These are phyloP conservation scores for Hymenoscyphus linearis DNA, from an alignment of 2,329 filamentous ascomycete species.

Conservation along the genomic window DNA sequence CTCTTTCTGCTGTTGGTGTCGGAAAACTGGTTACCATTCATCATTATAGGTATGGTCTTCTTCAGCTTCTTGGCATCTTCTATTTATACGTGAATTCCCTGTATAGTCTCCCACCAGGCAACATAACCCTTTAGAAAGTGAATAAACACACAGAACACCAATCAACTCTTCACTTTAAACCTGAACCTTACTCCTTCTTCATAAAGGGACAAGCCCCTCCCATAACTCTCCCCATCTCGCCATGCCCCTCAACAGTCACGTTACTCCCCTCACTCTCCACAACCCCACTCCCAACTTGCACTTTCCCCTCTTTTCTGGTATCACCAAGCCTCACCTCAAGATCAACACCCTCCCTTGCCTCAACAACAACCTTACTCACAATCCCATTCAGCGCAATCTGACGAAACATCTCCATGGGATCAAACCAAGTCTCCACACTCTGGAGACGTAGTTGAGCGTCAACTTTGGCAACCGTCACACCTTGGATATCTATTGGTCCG, in stretches of 20 bases:
- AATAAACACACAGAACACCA: too few species aligned
- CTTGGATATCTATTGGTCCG: slow-evolving; percentile 56
- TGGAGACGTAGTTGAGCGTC: slow-evolving; percentile 55
- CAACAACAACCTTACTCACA: slow-evolving; percentile 2
- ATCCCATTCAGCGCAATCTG: slow-evolving; percentile 46
- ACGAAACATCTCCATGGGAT: slow-evolving; percentile 61
- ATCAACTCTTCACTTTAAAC: too few species aligned
- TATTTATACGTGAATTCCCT: too few species aligned
- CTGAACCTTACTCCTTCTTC: slow-evolving; percentile 15
- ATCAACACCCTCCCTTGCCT: background rate
- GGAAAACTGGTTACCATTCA: too few species aligned
- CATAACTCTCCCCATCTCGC: slow-evolving; percentile 12
- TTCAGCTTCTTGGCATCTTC: too few species aligned
- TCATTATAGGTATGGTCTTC: too few species aligned
- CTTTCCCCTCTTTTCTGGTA: slow-evolving; percentile 8
- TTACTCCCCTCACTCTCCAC: slow-evolving; percentile 5
- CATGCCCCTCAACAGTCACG: slow-evolving; percentile 5
- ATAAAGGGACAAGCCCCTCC: slow-evolving; percentile 13
- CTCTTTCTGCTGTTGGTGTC: too few species aligned
- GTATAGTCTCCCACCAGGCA: too few species aligned
- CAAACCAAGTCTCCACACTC: slow-evolving; percentile 59
- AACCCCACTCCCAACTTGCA: slow-evolving; percentile 6
- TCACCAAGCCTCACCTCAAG: background rate
- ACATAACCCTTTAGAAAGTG: too few species aligned
- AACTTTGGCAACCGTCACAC: slow-evolving; percentile 56